Evolutionary conservation across 345 rosid genomes (phyloP).

Genomic region (Acer campestre): DNA sequence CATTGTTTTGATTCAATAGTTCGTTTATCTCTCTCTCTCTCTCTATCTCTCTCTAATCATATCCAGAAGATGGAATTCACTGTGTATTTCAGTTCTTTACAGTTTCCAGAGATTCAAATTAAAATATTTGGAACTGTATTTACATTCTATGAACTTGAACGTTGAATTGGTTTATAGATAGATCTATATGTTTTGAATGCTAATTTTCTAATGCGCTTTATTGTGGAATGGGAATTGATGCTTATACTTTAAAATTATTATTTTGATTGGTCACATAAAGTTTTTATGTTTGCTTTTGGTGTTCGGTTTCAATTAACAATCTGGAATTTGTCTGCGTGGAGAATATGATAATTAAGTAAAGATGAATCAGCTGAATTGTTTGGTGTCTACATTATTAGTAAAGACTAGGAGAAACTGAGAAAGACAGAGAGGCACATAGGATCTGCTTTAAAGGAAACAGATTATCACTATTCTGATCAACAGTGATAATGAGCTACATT

Average conservation of each 20-base stretch:
- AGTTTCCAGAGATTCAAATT: background rate
- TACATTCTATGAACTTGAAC: constrained; percentile 1
- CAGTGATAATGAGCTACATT: background rate
- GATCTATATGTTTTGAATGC: constrained; percentile 4
- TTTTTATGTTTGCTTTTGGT: background rate
- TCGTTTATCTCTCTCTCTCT: background rate
- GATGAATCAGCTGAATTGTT: background rate
- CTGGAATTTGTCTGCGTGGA: background rate
- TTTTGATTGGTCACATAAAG: background rate
- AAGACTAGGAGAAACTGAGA: background rate
- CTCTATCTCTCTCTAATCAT: background rate
- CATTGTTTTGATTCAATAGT: background rate
- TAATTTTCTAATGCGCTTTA: background rate
- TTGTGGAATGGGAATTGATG: background rate
- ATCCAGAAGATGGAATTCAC: background rate
- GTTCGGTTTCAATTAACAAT: background rate
- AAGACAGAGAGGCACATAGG: background rate
- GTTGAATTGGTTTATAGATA: background rate
- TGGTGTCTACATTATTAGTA: background rate
- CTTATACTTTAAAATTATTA: background rate
- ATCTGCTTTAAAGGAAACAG: too few relatives aligned
- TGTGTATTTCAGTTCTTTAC: background rate
- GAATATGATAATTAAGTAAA: background rate
- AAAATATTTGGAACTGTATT: constrained; percentile 6
- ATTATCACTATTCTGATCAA: background rate